Evolutionary conservation across 1,139 yeast species (phyloP), one percentile per base, ranked within the genome.

Genomic region (Pichia sp.): DNA sequence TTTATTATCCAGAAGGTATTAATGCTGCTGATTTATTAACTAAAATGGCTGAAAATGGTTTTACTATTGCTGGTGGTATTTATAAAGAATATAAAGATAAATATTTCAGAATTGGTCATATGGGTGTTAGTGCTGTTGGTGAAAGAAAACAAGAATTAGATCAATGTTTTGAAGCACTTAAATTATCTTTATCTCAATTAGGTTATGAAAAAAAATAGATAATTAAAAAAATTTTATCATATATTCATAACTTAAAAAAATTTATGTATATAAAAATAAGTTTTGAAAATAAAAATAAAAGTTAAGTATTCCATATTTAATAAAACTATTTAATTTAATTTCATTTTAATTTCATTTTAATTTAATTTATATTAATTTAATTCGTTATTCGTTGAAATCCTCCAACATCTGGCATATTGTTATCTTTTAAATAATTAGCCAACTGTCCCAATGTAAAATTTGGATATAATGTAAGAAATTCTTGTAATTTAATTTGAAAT

Each of bases 71-170:
- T 40, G 95, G 95, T 43, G 97, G 97, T 51, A 82, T 90, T 55
- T 94, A 86, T 69, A 82, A 80, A 66, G 87, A 80, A 24, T 79
- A 87, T 58, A 83, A 80, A 40, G 77, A 85, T 48, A 82, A 83
- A 64, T 89, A 89, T 69, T 87, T 90, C 70, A 80, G 97, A 67
- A 81, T 90, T 50, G 97, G 97, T 30, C 97, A 90, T 68, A 90
- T 90, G 97, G 97, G 97, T 54, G 78, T 77, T 40, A 67, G 80
- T 46, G 76, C 75, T 2, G 70, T 74, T 40, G 71, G 74, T 42
- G 67, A 67, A 49, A 63, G 66, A 46, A 62, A 68, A 46, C 55
- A 57, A n/a, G 76, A 72, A 55, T 58, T 71, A 27, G 69, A 67
- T 40, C 57, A 58, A 37, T 70, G 70, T 30, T 64, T 66, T 43